Percentiles rank a stretch among this genome's conserved stretches.
Evolutionary conservation across 2,329 filamentous ascomycete species (phyloP).

Genomic region (Clarireedia homoeocarpa): DNA sequence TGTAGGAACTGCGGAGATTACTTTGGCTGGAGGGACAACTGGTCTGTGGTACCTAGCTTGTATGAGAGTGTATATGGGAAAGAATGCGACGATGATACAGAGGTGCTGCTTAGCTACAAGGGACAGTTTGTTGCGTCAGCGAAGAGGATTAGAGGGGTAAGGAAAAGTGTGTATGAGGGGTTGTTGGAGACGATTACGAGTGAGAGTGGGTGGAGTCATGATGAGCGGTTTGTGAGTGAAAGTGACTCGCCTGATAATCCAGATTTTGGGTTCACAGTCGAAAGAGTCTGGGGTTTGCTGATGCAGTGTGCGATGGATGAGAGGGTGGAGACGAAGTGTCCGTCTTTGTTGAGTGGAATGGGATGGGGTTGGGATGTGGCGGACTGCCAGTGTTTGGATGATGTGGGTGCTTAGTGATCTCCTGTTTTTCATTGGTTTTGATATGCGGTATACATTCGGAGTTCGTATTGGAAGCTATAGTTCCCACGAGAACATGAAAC

Average conservation of each 20-base stretch:
- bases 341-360: constrained; percentile 73
- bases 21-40: constrained; percentile 34
- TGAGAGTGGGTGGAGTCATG: constrained; percentile 20
- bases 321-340: constrained; percentile 72
- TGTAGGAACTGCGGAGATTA: constrained; percentile 34
- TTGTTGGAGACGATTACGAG: constrained; percentile 19
- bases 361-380: constrained; percentile 34
- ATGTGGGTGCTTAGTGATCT: background rate
- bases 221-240: constrained; percentile 9
- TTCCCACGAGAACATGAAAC: too few relatives aligned
- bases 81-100: constrained; percentile 14
- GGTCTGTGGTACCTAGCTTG: constrained; percentile 30
- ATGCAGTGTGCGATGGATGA: constrained; percentile 39
- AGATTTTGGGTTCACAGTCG: constrained; percentile 24
- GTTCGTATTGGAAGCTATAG: too few relatives aligned
- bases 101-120: constrained; percentile 37
- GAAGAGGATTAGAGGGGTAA: constrained; percentile 33
- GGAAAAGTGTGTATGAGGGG: constrained; percentile 16
- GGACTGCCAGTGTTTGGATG: constrained; percentile 26
- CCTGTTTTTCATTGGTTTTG: background rate
- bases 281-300: constrained; percentile 24
- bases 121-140: constrained; percentile 42
- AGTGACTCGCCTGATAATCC: constrained; percentile 20
- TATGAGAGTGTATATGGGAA: constrained; percentile 26
- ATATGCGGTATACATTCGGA: background rate